Evolutionary conservation across 2,329 filamentous ascomycete genomes (phyloP), one percentile per base, ranked within the genome.

Genomic region (Penicillium hordei): DNA sequence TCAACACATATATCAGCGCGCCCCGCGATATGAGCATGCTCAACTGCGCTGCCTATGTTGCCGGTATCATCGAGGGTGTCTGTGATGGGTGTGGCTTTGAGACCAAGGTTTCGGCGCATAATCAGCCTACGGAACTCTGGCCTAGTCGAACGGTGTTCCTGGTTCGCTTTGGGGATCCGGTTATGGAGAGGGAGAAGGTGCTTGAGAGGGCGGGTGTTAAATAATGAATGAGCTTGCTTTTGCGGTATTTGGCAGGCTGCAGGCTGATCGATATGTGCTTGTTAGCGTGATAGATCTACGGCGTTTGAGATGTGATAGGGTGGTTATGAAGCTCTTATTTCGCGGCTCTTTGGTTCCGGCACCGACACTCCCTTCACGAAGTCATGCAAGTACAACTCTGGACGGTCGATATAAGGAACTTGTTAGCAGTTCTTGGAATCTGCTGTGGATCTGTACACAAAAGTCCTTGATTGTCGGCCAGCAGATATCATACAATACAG

Each of bases 11-110:
- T 78, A 89, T 99, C 71, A 91, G 87, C 68, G 89, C 97, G 52
- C 94, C 94, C 17, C 89, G 89, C 70, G 94, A 99, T 78, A 96
- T 99, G 90, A 92, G 85, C 76, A 90, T 94, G 83, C 82, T 99
- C 70, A 97, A 97, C 75, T 97, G 93, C 76, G 94, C 93, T 19
- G 94, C 94, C 10, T 99, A 90, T 72, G 92, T 96, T 21, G 94
- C 94, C 0, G 94, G 94, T 19, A 89, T 99, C 62, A 88, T 99
- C 56, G 94, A 99, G 82, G 94, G 94, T 23, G 88, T 96, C 12
- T 96, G 94, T 75, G 94, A 97, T 76, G 93, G 92, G 9, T 91
- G 90, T 42, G 93, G 89, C 7, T 97, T 97, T 72, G 87, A 89
- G 46, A 93, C 91, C 0, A 87, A 89, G 61, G 94, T 97, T 21